Conservation (phyloP, 495 filamentous ascomycete species). For the Penicillium longicatenatum region DNA sequence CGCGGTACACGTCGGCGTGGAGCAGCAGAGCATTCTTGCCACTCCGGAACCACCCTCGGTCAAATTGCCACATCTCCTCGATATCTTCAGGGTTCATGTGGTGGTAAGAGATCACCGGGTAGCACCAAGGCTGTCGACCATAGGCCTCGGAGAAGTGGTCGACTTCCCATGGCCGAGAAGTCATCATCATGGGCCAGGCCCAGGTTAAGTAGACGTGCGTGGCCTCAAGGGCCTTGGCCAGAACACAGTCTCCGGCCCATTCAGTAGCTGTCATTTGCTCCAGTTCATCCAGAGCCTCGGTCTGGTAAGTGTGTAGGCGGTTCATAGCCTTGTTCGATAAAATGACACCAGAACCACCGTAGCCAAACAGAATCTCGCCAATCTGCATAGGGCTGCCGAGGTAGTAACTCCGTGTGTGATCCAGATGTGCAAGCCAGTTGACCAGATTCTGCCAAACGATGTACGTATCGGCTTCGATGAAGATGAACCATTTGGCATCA, state of each 20-base stretch:
- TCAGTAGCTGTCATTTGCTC: conserved; percentile 32
- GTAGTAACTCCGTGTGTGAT: conserved; percentile 53
- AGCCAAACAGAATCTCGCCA: conserved; percentile 51
- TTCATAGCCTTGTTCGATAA: conserved; percentile 35
- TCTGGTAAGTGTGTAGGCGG: conserved; percentile 22
- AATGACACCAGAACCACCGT: conserved; percentile 65
- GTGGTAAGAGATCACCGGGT: conserved; percentile 49
- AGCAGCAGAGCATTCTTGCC: conserved; percentile 34
- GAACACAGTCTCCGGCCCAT: conserved; percentile 43
- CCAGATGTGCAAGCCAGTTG: conserved; percentile 54
- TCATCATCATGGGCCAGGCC: conserved; percentile 45
- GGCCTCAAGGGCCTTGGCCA: conserved; percentile 42
- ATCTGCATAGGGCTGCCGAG: conserved; percentile 52
- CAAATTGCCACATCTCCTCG: conserved; percentile 45
- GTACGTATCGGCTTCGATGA: conserved; percentile 67
- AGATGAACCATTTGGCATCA: conserved; percentile 62
- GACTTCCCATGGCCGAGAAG: conserved; percentile 34
- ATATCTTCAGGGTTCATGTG: conserved; percentile 48
- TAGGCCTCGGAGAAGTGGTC: conserved; percentile 43
- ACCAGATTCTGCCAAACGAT: conserved; percentile 63
- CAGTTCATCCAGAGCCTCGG: conserved; percentile 22
- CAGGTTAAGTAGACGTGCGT: conserved; percentile 34
- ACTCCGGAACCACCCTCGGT: conserved; percentile 45
- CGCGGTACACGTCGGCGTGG: conserved; percentile 37
- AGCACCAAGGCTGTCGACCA: conserved; percentile 51